Evolutionary conservation across 2,329 filamentous ascomycete genomes (phyloP).

Genomic region (Hypoxylon sp.): DNA sequence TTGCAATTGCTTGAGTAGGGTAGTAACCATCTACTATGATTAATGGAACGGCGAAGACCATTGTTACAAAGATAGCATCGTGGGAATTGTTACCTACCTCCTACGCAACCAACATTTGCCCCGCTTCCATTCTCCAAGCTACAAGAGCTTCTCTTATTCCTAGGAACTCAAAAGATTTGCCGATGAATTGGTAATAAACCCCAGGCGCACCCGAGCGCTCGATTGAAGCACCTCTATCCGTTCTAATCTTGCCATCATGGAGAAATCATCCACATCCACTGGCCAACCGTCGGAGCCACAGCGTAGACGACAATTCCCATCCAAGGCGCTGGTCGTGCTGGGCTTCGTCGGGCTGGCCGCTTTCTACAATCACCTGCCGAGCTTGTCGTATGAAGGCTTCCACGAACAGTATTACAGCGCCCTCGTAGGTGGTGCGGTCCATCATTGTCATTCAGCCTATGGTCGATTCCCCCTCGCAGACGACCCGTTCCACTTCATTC

Average conservation of each 20-base stretch:
- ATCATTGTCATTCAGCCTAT: slow-evolving; percentile 45
- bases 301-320: slow-evolving; percentile 10
- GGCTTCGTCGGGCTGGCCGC: slow-evolving; percentile 23
- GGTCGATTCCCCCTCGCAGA: slow-evolving; percentile 55
- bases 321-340: slow-evolving; percentile 24
- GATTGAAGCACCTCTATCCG: not conserved
- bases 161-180: not conserved
- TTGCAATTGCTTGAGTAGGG: not conserved
- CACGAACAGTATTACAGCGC: slow-evolving; percentile 38
- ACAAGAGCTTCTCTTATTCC: not conserved
- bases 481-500: slow-evolving; percentile 62
- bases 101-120: too few species aligned
- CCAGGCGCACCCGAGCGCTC: slow-evolving; percentile 18
- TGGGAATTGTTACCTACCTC: not conserved
- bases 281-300: not conserved
- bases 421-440: slow-evolving; percentile 26
- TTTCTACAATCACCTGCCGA: slow-evolving; percentile 34
- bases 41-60: too few species aligned
- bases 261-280: slow-evolving; percentile 19
- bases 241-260: slow-evolving; percentile 17
- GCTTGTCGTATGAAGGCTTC: slow-evolving; percentile 39
- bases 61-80: too few species aligned
- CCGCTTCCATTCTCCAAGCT: not conserved
- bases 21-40: not conserved
- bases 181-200: slow-evolving; percentile 16